Evolutionary conservation across 352 stramenopile genomes (phyloP).

Genomic region (Phytophthora brassicae): DNA sequence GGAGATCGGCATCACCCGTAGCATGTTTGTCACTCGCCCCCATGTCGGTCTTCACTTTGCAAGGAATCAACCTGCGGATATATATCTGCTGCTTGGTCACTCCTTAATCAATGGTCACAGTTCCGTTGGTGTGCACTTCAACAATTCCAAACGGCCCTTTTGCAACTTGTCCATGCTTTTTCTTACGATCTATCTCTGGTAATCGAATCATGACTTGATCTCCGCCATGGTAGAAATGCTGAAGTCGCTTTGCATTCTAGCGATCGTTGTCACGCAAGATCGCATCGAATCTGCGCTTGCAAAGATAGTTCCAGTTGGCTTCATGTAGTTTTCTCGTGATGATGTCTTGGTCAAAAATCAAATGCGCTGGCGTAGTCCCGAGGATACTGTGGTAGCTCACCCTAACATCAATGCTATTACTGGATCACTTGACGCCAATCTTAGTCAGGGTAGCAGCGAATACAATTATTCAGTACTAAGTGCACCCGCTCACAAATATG

Average conservation of each 20-base stretch:
- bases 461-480: neutral
- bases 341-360: neutral
- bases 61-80: neutral
- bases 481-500: slow-evolving; percentile 2
- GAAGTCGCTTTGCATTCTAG: neutral
- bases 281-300: neutral
- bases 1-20: neutral
- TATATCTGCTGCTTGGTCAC: neutral
- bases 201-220: slow-evolving; percentile 2
- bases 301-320: slow-evolving; percentile 6
- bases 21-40: neutral
- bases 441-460: neutral
- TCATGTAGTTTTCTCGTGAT: slow-evolving; percentile 1
- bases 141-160: neutral
- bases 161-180: neutral
- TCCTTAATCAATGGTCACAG: neutral
- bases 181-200: neutral
- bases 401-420: neutral
- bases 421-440: slow-evolving; percentile 1
- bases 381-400: slow-evolving; percentile 3
- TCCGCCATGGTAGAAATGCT: slow-evolving; percentile 1
- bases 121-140: neutral
- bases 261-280: slow-evolving; percentile 4
- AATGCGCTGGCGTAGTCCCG: neutral
- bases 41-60: neutral